phyloP scores from a whole-genome alignment of 768 basidiomycete genomes.

The Amanita muscaria region DNA sequence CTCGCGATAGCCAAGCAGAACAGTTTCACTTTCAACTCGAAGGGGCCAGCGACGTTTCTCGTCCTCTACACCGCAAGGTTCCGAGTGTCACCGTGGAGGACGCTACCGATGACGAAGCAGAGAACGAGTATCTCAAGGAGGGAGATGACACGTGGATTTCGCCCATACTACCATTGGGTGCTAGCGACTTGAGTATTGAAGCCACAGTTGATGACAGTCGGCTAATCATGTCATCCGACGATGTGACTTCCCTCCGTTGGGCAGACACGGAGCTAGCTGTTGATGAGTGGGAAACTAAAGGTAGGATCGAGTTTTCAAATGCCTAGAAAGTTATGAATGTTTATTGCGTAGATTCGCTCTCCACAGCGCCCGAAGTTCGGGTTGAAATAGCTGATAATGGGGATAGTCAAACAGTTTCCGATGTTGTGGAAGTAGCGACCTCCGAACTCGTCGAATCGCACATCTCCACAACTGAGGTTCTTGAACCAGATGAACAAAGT shows the following conservation, averaged over 20 bases:
- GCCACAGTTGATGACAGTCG: neutral
- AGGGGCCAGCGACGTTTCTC: neutral
- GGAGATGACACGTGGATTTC: slow-evolving; percentile 2
- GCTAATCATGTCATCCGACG: neutral
- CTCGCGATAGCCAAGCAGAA: slow-evolving; percentile 2
- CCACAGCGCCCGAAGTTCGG: neutral
- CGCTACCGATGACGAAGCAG: slow-evolving; percentile 2
- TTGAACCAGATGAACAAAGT: too few species aligned
- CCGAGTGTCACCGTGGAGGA: neutral
- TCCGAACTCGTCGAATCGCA: too few species aligned
- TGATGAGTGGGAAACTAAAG: neutral
- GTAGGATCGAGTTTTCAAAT: too few species aligned
- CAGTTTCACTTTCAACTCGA: neutral
- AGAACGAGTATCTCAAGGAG: neutral
- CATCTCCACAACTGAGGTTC: neutral
- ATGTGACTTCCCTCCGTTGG: neutral
- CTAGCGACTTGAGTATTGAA: slow-evolving; percentile 18
- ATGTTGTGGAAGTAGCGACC: too few species aligned
- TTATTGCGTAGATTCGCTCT: neutral
- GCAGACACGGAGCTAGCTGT: neutral
- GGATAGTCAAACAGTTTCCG: too few species aligned
- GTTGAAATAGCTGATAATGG: neutral
- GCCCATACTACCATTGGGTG: slow-evolving; percentile 18
- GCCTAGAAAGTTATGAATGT: neutral
- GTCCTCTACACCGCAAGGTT: neutral